phyloP scores from a whole-genome alignment of 768 basidiomycete genomes.

The Boletus vermiculosoides region DNA sequence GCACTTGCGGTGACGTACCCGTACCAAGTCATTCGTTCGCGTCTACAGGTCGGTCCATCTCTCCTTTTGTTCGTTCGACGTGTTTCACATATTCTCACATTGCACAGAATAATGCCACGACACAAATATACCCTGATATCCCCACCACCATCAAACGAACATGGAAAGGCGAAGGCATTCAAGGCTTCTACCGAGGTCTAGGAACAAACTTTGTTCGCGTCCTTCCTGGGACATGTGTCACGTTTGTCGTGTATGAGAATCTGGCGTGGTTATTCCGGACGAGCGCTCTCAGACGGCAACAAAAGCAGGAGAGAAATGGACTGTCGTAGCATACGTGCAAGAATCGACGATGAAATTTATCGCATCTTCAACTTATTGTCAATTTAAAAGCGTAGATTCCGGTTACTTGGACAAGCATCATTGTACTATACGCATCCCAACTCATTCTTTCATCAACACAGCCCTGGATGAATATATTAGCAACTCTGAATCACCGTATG shows the following conservation, averaged over 20 bases:
- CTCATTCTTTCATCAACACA: background rate
- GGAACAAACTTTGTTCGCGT: slow-evolving; percentile 94
- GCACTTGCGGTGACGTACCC: slow-evolving; percentile 90
- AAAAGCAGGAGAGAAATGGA: background rate
- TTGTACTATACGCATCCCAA: slow-evolving; percentile 13
- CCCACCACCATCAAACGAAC: slow-evolving; percentile 77
- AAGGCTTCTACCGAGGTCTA: slow-evolving; percentile 93
- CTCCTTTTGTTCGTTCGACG: background rate
- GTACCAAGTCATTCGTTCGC: slow-evolving; percentile 93
- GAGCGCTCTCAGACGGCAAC: slow-evolving; percentile 55
- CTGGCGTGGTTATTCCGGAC: slow-evolving; percentile 78
- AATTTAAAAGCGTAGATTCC: background rate
- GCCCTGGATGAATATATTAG: slow-evolving; percentile 12
- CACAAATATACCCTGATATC: slow-evolving; percentile 77
- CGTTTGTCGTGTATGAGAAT: slow-evolving; percentile 97
- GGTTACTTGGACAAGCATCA: slow-evolving; percentile 6
- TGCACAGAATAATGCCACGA: slow-evolving; percentile 61
- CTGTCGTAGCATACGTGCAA: background rate
- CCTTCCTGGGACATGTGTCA: slow-evolving; percentile 95
- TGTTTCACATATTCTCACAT: background rate
- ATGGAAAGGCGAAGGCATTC: slow-evolving; percentile 74
- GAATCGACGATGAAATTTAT: background rate
- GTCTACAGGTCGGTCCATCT: slow-evolving; percentile 69
- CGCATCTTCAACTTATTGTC: slow-evolving; percentile 7
- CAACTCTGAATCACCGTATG: background rate